These are phyloP conservation scores for Glarea lozoyensis DNA, from an alignment of 495 filamentous ascomycete species.

Conservation along the genomic window DNA sequence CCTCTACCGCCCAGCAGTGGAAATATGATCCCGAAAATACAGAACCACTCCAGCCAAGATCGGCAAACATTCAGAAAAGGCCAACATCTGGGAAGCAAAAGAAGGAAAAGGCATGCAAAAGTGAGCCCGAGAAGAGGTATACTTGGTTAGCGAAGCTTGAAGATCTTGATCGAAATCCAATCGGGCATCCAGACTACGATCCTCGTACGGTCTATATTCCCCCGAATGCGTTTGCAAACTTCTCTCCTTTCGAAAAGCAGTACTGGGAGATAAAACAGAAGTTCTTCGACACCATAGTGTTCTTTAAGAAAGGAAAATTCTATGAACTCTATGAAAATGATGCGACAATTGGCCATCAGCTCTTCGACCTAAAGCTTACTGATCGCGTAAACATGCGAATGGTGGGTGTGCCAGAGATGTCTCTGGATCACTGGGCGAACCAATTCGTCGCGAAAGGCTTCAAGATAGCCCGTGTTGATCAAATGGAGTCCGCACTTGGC, in stretches of 20 bases:
- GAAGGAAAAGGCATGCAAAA: slow-evolving; percentile 70
- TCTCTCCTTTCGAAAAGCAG: slow-evolving; percentile 93
- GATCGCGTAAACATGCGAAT: slow-evolving; percentile 99
- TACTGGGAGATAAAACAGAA: slow-evolving; percentile 99
- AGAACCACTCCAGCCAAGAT: slow-evolving; percentile 48
- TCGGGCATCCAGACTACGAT: slow-evolving; percentile 82
- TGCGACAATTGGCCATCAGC: slow-evolving; percentile 91
- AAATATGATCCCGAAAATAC: slow-evolving; percentile 71
- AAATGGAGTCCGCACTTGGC: slow-evolving; percentile 86
- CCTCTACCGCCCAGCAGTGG: slow-evolving; percentile 79
- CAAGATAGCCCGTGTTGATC: slow-evolving; percentile 95
- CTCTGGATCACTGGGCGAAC: slow-evolving; percentile 84
- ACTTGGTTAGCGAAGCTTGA: slow-evolving; percentile 77
- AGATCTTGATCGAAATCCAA: slow-evolving; percentile 74
- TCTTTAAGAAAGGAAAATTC: slow-evolving; percentile 99
- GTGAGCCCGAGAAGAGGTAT: slow-evolving; percentile 75
- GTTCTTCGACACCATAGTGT: slow-evolving; percentile 94
- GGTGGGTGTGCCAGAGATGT: slow-evolving; percentile 90
- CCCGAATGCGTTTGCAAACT: slow-evolving; percentile 60
- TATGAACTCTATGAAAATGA: slow-evolving; percentile 99
- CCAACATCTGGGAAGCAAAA: slow-evolving; percentile 31
- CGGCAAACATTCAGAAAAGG: slow-evolving; percentile 31
- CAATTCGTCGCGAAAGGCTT: slow-evolving; percentile 90
- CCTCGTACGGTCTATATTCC: slow-evolving; percentile 88
- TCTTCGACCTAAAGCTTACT: slow-evolving; percentile 96